Evolutionary conservation across 2,329 filamentous ascomycete species (phyloP).

Genomic region (Paecilomyces fulvus): DNA sequence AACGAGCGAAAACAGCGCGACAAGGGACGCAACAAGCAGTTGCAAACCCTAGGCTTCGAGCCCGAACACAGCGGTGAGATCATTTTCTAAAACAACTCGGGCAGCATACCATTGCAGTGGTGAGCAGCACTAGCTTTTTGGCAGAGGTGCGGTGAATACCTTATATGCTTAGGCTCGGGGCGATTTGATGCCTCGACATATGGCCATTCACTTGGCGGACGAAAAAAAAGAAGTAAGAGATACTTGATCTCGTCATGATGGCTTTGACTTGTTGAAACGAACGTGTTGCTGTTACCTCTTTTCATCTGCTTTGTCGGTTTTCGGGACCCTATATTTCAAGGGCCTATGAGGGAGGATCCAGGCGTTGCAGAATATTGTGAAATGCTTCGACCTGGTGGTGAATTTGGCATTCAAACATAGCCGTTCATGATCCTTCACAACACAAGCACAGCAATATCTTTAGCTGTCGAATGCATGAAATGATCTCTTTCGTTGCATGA

Average conservation of each 20-base stretch:
- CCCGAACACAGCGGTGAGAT: constrained; percentile 73
- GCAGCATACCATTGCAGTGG: neutral
- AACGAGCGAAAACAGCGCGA: constrained; percentile 61
- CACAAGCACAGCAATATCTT: neutral
- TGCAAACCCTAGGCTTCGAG: constrained; percentile 76
- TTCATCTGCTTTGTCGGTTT: neutral
- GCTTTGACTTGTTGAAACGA: constrained; percentile 1
- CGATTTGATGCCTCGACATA: neutral
- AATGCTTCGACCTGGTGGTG: constrained; percentile 30
- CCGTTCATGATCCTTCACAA: neutral
- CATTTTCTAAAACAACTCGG: constrained; percentile 46
- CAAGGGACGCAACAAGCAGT: constrained; percentile 61
- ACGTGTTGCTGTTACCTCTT: neutral
- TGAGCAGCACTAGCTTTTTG: neutral
- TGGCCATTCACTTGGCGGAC: neutral
- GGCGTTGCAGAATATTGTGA: constrained; percentile 45
- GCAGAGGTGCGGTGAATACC: neutral
- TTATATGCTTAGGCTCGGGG: neutral
- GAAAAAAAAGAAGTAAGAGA: neutral
- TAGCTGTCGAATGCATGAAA: neutral
- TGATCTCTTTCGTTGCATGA: neutral
- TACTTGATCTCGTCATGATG: neutral
- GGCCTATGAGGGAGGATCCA: constrained; percentile 7
- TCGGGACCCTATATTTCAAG: neutral
- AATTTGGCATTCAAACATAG: neutral